phyloP scores from a whole-genome alignment of 257 asterid genomes.

The Capsicum chinense region DNA sequence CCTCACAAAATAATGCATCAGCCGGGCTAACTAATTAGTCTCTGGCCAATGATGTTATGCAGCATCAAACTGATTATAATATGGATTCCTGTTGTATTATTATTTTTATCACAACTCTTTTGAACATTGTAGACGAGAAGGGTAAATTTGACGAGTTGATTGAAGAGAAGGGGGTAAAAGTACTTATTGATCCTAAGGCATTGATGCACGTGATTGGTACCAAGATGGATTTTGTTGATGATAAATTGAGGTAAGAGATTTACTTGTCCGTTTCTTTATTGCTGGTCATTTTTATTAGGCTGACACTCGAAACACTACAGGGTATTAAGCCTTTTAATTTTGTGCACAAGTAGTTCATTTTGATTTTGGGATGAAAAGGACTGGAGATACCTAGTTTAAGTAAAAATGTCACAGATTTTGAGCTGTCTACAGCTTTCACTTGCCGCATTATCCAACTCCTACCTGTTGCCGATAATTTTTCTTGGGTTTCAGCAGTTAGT shows the following conservation, averaged over 20 bases:
- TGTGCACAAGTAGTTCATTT: not conserved
- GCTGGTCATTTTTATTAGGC: not conserved
- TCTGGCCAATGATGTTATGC: constrained; percentile 18
- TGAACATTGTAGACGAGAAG: constrained; percentile 34
- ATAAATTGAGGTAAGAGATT: constrained; percentile 40
- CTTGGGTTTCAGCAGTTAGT: constrained; percentile 4
- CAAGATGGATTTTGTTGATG: constrained; percentile 54
- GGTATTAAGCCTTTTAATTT: not conserved
- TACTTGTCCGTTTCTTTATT: not conserved
- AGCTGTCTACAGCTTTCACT: not conserved
- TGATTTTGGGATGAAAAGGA: constrained; percentile 10
- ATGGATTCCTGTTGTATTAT: not conserved
- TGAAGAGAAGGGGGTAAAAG: constrained; percentile 52
- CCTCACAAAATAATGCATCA: not conserved
- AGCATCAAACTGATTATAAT: not conserved
- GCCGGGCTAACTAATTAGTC: not conserved
- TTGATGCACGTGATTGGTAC: constrained; percentile 52
- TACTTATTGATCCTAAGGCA: constrained; percentile 52
- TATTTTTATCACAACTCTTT: constrained; percentile 15
- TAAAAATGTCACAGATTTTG: not conserved
- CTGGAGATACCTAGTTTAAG: not conserved
- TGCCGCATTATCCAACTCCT: not conserved
- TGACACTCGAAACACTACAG: not conserved
- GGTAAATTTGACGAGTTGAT: constrained; percentile 40
- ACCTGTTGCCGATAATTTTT: not conserved